Evolutionary conservation across 768 basidiomycete species (phyloP).

Genomic region (Termitomyces titanicus): DNA sequence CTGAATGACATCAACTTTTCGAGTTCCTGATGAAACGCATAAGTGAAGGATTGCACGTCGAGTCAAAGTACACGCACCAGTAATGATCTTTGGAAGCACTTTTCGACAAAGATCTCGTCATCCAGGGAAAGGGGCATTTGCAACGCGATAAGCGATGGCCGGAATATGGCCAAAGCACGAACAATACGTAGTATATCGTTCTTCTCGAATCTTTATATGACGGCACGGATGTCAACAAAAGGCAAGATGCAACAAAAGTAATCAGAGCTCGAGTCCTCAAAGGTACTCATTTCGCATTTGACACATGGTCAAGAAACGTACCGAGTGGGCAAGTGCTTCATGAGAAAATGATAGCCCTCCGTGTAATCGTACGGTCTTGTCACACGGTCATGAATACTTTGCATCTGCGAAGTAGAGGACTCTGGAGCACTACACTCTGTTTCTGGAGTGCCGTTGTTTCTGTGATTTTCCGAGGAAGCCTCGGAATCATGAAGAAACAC

Average conservation of each 20-base stretch:
- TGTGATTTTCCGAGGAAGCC: conserved; percentile 17
- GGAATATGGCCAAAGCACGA: conserved; percentile 88
- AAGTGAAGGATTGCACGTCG: conserved; percentile 10
- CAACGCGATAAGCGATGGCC: conserved; percentile 94
- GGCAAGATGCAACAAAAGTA: conserved; percentile 20
- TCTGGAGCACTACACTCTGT: conserved; percentile 20
- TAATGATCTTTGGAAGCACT: conserved; percentile 90
- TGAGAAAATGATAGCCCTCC: conserved; percentile 93
- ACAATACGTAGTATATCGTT: conserved; percentile 94
- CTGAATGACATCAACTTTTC: conserved; percentile 97
- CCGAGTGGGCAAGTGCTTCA: conserved; percentile 88
- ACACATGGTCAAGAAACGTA: conserved; percentile 44
- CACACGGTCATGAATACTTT: conserved; percentile 64
- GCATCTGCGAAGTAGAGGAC: conserved; percentile 35
- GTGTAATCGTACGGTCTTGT: conserved; percentile 90
- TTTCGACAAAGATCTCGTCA: conserved; percentile 95
- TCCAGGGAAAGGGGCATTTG: conserved; percentile 97
- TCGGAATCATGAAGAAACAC: conserved; percentile 27
- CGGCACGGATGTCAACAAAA: conserved; percentile 13
- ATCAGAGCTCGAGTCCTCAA: conserved; percentile 39
- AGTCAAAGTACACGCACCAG: conserved; percentile 48
- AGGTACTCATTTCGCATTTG: conserved; percentile 37
- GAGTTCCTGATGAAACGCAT: conserved; percentile 61
- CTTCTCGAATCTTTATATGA: conserved; percentile 79
- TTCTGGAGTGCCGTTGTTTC: conserved; percentile 24